These are phyloP conservation scores for Platanthera zijinensis DNA, from an alignment of 106 monocot genomes.

Conservation along the genomic window DNA sequence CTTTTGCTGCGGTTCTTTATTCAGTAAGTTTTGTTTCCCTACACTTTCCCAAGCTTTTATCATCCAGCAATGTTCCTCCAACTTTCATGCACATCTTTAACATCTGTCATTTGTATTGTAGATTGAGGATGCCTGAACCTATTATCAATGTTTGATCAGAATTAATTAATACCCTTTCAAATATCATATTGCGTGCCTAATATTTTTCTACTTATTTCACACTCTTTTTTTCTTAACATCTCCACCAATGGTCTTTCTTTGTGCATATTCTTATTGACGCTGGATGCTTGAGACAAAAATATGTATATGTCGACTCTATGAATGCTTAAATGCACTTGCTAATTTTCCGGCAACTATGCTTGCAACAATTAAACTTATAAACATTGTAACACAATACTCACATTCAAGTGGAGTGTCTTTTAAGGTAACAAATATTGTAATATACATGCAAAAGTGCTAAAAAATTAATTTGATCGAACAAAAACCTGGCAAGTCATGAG, in stretches of 20 bases:
- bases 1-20: neutral
- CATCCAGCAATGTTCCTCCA: neutral
- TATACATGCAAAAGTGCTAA: too few species aligned
- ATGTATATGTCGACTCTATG: too few species aligned
- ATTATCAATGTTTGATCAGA: neutral
- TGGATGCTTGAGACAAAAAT: too few species aligned
- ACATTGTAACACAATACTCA: too few species aligned
- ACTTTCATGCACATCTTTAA: neutral
- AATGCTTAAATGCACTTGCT: too few species aligned
- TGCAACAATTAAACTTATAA: too few species aligned
- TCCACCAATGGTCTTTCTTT: neutral
- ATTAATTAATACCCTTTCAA: neutral
- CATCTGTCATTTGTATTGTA: neutral
- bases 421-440: too few species aligned
- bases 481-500: too few species aligned
- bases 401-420: too few species aligned
- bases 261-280: neutral
- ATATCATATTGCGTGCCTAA: neutral
- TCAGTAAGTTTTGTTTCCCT: neutral
- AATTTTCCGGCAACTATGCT: too few species aligned
- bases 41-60: neutral
- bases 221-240: neutral
- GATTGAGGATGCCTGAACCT: conserved; percentile 1
- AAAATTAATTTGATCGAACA: too few species aligned
- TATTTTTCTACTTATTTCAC: neutral